phyloP scores from a whole-genome alignment of 2,329 filamentous ascomycete species.

The Sarocladium strictum region DNA sequence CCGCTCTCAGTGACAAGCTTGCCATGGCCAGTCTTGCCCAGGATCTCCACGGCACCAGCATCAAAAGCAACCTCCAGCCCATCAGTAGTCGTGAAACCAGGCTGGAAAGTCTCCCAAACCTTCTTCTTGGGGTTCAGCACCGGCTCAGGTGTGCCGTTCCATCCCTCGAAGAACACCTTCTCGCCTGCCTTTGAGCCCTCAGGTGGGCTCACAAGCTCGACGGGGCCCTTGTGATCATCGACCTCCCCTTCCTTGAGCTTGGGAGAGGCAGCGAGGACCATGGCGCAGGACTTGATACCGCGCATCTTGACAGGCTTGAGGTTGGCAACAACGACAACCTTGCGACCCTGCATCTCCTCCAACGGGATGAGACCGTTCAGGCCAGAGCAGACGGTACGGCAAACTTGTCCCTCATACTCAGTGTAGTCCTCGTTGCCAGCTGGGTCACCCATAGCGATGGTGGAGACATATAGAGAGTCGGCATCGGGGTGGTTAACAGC shows the following conservation, averaged over 20 bases:
- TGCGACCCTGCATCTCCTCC: slow-evolving; percentile 93
- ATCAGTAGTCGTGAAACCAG: slow-evolving; percentile 87
- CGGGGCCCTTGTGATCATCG: slow-evolving; percentile 79
- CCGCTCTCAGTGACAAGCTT: slow-evolving; percentile 72
- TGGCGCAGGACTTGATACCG: slow-evolving; percentile 69
- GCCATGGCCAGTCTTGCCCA: slow-evolving; percentile 62
- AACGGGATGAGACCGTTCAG: slow-evolving; percentile 89
- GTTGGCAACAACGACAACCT: slow-evolving; percentile 94
- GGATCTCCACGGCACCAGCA: slow-evolving; percentile 66
- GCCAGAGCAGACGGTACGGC: slow-evolving; percentile 94
- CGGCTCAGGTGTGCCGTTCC: slow-evolving; percentile 86
- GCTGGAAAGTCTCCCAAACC: slow-evolving; percentile 95
- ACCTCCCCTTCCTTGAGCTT: slow-evolving; percentile 72
- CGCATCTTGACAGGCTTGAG: slow-evolving; percentile 99
- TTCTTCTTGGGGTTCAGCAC: slow-evolving; percentile 99
- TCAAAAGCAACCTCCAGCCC: slow-evolving; percentile 81
- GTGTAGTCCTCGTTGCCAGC: slow-evolving; percentile 76
- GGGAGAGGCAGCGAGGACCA: slow-evolving; percentile 96
- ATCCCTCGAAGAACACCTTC: slow-evolving; percentile 88
- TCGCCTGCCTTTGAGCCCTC: slow-evolving; percentile 75
- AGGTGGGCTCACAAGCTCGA: slow-evolving; percentile 87
- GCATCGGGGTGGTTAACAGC: slow-evolving; percentile 94
- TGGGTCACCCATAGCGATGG: slow-evolving; percentile 87
- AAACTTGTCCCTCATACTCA: slow-evolving; percentile 85
- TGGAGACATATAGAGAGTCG: slow-evolving; percentile 91